Evolutionary conservation across 805 yeast genomes (phyloP), one percentile per base, ranked within the genome.

Genomic region (Cyberlindnera lachancei): DNA sequence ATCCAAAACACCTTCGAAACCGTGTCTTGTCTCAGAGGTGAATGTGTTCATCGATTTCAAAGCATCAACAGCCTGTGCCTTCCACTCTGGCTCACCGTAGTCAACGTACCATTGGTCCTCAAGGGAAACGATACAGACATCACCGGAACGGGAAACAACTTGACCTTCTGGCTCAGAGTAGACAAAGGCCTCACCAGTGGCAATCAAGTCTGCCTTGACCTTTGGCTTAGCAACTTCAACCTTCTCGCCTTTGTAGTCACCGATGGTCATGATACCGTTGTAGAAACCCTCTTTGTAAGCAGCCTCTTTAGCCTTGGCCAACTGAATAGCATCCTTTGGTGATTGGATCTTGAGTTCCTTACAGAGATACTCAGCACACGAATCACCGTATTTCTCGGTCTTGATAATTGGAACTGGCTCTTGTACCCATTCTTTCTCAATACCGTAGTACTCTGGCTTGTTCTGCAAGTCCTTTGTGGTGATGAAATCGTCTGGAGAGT

Each of bases 51-150:
- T 78, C 38, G 61, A 56, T 29, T 68, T 69, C 40, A 92, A 70
- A 57, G 94, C 81, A 49, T 81, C 92, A 42, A 77, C 63, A 33
- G 96, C 94, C 55, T 73, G 75, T 12, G 67, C 60, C 55, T 82
- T 84, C 98, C 98, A 92, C 12, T 33, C 35, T 9, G 25, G 20
- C 27, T 34, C 32, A 23, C 98, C 97, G 53, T 90, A 90, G 57
- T 90, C 96, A 51, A 85, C 71, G 61, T 75, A 90, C 97, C 97
- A 90, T 68, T 90, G 98, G 62, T 90, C 97, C 63, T 92, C 96
- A 31, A 92, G 73, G 4, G 96, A 86, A 25, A 90, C 97, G 49
- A 88, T 78, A 70, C 97, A 90, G 38, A 79, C 87, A 57, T 90
- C 98, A 47, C 96, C 96, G 25, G 95, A 84, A 64, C 98, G 81